Evolutionary conservation across 768 basidiomycete species (phyloP).

Genomic region (Terana coerulea): DNA sequence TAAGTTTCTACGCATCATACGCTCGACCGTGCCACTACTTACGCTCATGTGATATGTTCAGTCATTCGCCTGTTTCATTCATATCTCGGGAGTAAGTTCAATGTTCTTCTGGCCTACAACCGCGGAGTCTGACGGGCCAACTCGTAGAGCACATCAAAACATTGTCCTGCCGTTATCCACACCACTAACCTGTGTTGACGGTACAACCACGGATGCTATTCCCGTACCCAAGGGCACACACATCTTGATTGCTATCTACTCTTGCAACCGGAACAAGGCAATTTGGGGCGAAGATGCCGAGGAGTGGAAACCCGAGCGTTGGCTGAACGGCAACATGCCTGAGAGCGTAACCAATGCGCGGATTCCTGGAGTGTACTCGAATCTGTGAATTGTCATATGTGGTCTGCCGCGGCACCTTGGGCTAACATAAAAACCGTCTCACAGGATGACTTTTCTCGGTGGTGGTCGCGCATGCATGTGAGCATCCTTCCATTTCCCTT

Average conservation of each 20-base stretch:
- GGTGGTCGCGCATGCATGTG: too few species aligned
- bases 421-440: neutral
- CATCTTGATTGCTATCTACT: constrained; percentile 36
- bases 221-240: constrained; percentile 42
- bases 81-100: constrained; percentile 4
- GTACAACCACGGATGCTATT: constrained; percentile 32
- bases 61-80: constrained; percentile 7
- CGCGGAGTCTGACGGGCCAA: too few species aligned
- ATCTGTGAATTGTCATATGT: neutral
- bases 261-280: constrained; percentile 42
- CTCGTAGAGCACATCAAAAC: constrained; percentile 39
- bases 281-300: constrained; percentile 58
- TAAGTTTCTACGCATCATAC: constrained; percentile 7
- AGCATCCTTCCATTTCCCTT: constrained; percentile 7
- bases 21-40: neutral
- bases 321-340: constrained; percentile 35
- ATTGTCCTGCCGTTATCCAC: too few species aligned
- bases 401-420: neutral
- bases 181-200: too few species aligned
- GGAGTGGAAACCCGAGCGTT: too few species aligned
- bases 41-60: constrained; percentile 1
- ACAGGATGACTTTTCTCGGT: constrained; percentile 13
- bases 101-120: neutral
- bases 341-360: neutral
- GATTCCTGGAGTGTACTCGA: constrained; percentile 12